Evolutionary conservation across 345 rosid species (phyloP).

Genomic region (Citropsis articulata): DNA sequence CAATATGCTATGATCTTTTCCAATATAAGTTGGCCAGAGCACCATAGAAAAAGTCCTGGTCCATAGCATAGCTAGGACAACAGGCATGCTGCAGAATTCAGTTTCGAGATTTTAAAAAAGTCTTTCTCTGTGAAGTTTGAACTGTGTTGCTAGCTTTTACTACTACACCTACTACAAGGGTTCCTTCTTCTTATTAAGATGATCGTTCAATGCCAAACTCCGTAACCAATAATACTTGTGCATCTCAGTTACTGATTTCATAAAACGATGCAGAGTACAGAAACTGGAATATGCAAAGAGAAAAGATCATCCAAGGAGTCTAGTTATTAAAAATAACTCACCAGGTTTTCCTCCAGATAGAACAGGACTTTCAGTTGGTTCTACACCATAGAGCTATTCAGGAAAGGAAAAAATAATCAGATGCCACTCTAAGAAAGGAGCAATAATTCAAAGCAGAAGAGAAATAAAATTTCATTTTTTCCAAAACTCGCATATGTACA

Average conservation of each 20-base stretch:
- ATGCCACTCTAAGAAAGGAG: neutral
- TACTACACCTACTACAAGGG: neutral
- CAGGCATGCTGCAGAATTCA: neutral
- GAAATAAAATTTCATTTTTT: neutral
- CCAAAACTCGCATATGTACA: neutral
- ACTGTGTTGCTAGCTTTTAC: neutral
- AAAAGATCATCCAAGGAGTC: neutral
- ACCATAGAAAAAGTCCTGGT: neutral
- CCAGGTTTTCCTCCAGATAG: constrained; percentile 92
- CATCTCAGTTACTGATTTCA: neutral
- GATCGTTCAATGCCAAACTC: neutral
- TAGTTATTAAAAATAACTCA: constrained; percentile 22
- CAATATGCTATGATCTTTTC: neutral
- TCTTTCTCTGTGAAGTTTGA: neutral
- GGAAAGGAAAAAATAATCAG: constrained; percentile 18
- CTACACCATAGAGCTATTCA: constrained; percentile 69
- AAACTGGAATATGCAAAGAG: neutral
- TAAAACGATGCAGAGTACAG: neutral
- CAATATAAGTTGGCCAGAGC: neutral
- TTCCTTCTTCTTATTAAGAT: neutral
- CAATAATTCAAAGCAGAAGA: neutral
- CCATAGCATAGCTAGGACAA: neutral
- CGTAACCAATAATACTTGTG: neutral
- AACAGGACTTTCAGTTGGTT: constrained; percentile 80
- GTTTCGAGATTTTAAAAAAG: neutral